Evolutionary conservation across 176 grass and related monocot species (phyloP).

Genomic region (Thinopyrum elongatum): DNA sequence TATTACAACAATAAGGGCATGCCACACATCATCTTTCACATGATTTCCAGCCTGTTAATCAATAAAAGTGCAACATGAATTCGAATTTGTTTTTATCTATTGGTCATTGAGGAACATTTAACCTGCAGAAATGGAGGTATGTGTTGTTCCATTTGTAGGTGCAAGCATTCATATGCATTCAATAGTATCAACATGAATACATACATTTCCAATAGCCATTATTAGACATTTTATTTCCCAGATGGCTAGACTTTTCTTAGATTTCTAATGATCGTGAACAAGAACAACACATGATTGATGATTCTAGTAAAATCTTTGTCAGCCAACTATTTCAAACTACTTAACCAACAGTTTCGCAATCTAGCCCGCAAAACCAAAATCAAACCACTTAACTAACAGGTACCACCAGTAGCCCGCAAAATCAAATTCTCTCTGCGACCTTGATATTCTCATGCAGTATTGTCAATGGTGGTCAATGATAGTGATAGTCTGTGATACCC

Average conservation of each 20-base stretch:
- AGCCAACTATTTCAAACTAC: neutral
- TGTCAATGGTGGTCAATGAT: constrained; percentile 8
- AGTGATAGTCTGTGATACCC: neutral
- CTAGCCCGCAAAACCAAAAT: neutral
- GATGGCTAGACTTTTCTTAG: neutral
- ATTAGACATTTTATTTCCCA: neutral
- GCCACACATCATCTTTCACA: constrained; percentile 92
- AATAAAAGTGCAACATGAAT: constrained; percentile 25
- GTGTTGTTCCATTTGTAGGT: neutral
- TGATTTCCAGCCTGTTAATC: constrained; percentile 80
- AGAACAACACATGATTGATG: neutral
- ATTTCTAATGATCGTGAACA: neutral
- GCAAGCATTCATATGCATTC: neutral
- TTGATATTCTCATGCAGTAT: constrained; percentile 12
- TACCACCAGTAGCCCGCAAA: neutral
- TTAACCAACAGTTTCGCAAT: neutral
- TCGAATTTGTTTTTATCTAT: neutral
- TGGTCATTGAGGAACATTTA: constrained; percentile 1
- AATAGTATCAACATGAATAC: neutral
- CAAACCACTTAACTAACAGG: neutral
- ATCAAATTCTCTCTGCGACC: neutral
- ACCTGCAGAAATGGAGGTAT: neutral
- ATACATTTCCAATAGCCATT: neutral
- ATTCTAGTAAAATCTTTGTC: neutral
- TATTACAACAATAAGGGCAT: constrained; percentile 87